Base-by-base conservation (phyloP, 2,329 filamentous ascomycete species). In the Colletotrichum paranaense region DNA sequence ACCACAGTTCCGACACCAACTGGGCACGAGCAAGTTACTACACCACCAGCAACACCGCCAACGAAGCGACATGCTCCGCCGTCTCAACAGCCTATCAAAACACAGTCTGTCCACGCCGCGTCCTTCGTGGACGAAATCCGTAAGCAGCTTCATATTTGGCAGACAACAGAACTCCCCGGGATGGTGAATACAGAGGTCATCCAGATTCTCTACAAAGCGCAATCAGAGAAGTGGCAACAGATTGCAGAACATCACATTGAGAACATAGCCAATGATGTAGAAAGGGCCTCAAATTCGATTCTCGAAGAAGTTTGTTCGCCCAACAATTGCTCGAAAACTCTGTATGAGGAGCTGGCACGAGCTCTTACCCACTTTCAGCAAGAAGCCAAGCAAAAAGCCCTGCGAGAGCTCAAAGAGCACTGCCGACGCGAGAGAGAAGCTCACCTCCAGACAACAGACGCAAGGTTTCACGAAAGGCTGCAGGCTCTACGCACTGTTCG, bases 101-200 rank as follows among this genome's bases (percentile, higher is more conserved):
- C 19, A 16, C 35, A 11, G 11, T 5, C 28, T 8, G 3, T 9
- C 9, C 63, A 5, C 30, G 28, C 22, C 4, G 22, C 52, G 19
- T 42, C 67, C 5, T 53, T 79, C 14, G 73, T 76, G 9, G 46
- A 67, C 0, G 67, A 77, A 22, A 83, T 84, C 19, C 70, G 74
- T 2, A 53, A 62, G 1, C 76, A 81, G 30, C 76, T 84, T 4
- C 26, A 46, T 0, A 65, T 74, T 0, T 82, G 80, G 38, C 77
- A 80, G 35, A 78, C 78, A 1, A 79, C 76, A 16, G 78, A 82
- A 8, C 79, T 84, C 0, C 77, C 79, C 0, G 81, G 81, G 0
- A 73, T 84, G 8, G 55, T 80, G 14, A 82, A 84, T 58, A 80
- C 81, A 0, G 75, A 78, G 0, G 76, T 83, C 1, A 77, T 82